Conservation (phyloP, 2,329 filamentous ascomycete genomes). For the Fusarium clavum region DNA sequence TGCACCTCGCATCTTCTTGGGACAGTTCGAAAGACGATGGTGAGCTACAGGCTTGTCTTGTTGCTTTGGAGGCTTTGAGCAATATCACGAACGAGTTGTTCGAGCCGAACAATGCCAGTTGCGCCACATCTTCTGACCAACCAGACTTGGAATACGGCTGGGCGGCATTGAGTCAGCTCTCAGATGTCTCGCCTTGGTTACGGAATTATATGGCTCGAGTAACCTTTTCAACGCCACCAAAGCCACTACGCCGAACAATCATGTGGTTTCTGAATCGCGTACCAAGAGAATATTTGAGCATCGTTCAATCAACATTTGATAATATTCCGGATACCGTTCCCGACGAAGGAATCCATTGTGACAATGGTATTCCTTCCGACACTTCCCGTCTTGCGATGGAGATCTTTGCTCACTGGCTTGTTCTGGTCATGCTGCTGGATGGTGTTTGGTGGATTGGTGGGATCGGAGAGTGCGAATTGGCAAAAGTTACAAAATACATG, state of each 20-base stretch:
- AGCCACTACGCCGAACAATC: conserved; percentile 51
- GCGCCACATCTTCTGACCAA: background rate
- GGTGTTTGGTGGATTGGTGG: conserved; percentile 56
- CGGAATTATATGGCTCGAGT: conserved; percentile 36
- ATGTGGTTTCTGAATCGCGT: conserved; percentile 57
- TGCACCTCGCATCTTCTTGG: background rate
- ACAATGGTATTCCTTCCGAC: background rate
- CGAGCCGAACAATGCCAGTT: background rate
- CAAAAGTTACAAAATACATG: conserved; percentile 41
- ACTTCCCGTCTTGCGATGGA: conserved; percentile 49
- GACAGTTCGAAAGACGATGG: background rate
- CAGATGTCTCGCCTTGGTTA: conserved; percentile 33
- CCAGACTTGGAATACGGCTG: background rate
- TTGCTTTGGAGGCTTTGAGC: conserved; percentile 11
- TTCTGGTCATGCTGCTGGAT: conserved; percentile 53
- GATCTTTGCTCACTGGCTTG: conserved; percentile 56
- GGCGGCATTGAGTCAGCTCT: background rate
- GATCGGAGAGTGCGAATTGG: conserved; percentile 52
- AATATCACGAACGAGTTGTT: conserved; percentile 30
- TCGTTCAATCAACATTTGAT: conserved; percentile 51
- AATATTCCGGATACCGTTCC: conserved; percentile 14
- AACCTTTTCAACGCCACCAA: conserved; percentile 45
- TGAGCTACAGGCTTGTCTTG: conserved; percentile 24
- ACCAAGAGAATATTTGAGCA: conserved; percentile 48
- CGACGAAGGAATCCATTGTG: background rate